A percentile compares a stretch with the other conserved stretches of the same genome.
phyloP scores from a whole-genome alignment of 1,284 basidiomycete species.

The Irpex lacteus region DNA sequence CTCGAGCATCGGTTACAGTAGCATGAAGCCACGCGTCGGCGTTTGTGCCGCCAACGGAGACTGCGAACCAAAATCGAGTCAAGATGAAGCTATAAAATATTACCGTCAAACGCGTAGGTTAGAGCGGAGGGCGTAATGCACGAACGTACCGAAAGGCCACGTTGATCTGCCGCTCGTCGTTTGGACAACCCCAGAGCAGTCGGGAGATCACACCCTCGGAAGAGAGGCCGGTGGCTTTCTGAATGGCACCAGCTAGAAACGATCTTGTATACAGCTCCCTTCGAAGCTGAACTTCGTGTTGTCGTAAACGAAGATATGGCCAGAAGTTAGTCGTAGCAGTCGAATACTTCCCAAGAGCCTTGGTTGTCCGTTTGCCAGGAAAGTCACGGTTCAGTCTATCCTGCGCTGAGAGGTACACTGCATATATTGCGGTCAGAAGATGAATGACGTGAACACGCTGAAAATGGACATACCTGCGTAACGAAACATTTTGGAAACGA shows the following conservation, averaged over 20 bases:
- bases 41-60: conserved; percentile 45
- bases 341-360: conserved; percentile 36
- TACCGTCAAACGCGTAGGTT: not conserved
- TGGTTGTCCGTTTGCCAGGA: conserved; percentile 44
- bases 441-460: not conserved
- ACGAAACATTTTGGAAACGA: conserved; percentile 59
- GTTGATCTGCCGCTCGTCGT: conserved; percentile 51
- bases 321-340: conserved; percentile 57
- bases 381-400: conserved; percentile 44
- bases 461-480: conserved; percentile 52
- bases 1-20: conserved; percentile 42
- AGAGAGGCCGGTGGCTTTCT: not conserved
- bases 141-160: conserved; percentile 52
- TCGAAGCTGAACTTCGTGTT: conserved; percentile 37
- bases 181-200: conserved; percentile 58
- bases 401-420: conserved; percentile 62
- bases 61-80: conserved; percentile 58
- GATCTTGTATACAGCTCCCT: conserved; percentile 40
- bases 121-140: not conserved
- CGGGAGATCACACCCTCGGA: conserved; percentile 5
- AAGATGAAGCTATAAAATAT: conserved; percentile 49
- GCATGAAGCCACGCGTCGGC: conserved; percentile 32
- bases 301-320: conserved; percentile 60
- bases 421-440: not conserved
- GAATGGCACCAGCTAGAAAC: conserved; percentile 38